Evolutionary conservation across 345 rosid genomes (phyloP).

Genomic region (Schrenkiella parvula): DNA sequence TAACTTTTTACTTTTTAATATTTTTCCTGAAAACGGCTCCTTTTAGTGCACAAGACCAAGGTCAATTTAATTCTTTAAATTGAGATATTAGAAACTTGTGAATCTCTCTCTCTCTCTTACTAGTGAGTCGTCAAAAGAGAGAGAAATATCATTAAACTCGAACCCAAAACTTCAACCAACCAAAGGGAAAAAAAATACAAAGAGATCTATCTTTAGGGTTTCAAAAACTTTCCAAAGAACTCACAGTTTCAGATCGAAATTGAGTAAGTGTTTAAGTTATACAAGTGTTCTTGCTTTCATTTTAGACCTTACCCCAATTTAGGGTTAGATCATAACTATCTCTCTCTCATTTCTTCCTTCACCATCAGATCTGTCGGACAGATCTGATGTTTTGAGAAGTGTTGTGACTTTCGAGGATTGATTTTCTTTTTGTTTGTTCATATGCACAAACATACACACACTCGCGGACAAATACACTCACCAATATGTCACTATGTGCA

Average conservation of each 20-base stretch:
- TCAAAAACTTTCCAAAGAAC: slow-evolving; percentile 3
- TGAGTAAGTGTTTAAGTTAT: slow-evolving; percentile 17
- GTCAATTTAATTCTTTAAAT: slow-evolving; percentile 36
- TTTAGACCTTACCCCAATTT: not conserved
- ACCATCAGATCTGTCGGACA: slow-evolving; percentile 18
- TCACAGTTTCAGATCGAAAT: slow-evolving; percentile 18
- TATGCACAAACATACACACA: not conserved
- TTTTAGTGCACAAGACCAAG: slow-evolving; percentile 29
- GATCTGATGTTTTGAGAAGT: slow-evolving; percentile 21
- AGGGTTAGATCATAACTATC: slow-evolving; percentile 23
- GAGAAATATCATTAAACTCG: slow-evolving; percentile 30
- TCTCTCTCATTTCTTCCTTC: not conserved
- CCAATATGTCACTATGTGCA: not conserved
- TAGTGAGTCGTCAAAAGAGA: slow-evolving; percentile 27
- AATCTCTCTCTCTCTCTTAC: slow-evolving; percentile 9
- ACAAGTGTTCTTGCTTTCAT: slow-evolving; percentile 3
- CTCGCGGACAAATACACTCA: not conserved
- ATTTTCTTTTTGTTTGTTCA: not conserved
- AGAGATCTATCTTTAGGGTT: slow-evolving; percentile 34
- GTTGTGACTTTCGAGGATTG: not conserved
- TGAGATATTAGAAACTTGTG: slow-evolving; percentile 14
- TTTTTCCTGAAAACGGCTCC: slow-evolving; percentile 17
- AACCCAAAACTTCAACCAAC: slow-evolving; percentile 29
- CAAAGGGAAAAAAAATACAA: slow-evolving; percentile 5
- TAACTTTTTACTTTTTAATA: not conserved